Base-by-base conservation (phyloP, 768 basidiomycete genomes). In the Galerina marginata region DNA sequence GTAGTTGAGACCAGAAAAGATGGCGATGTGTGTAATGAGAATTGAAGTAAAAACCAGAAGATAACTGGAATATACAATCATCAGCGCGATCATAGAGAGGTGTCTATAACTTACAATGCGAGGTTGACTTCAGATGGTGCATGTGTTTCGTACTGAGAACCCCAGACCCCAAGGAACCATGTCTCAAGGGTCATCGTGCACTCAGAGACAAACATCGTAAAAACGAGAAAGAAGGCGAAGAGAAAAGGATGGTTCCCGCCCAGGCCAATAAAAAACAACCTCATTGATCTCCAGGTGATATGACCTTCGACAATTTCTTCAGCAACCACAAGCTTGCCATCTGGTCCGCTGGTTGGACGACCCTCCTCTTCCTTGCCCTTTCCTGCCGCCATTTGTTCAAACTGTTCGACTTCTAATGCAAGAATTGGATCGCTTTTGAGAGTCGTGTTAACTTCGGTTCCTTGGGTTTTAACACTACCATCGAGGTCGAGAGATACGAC, bases 321-420 rank as follows among this genome's bases (percentile, higher is more conserved):
- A 0, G 81, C 81, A 2, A 86, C 72, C 40, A 88, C 79, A 25
- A 90, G 76, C 66, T 88, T 87, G 2, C 87, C 86, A 42, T 61
- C 55, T n/a, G 68, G 63, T n/a, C 56, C 61, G 9, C 68, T 63
- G 2, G 65, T 37, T 47, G 65, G 61, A 12, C 61, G 36, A 43
- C 69, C 71, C n/a, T 66, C 51, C 53, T 70, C 70, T 25, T 63
- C 64, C 23, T 69, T 39, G 3, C 23, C 42, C 36, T 40, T 66
- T 9, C 61, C 64, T 12, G 70, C 60, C 16, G 72, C 44, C 25
- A 67, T 65, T 16, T 67, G 62, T 44, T 76, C 67, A 15, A 74
- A 72, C 54, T 37, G 3, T 9, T 72, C 63, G 3, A 71, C 60
- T 59, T 77, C 70, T 39, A 58, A 49, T 10, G 59, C 74, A 29